A percentile compares a stretch with the other conserved stretches of the same genome.
These are phyloP conservation scores for Solanum bulbocastanum DNA, from an alignment of 257 asterid species.

Conservation along the genomic window DNA sequence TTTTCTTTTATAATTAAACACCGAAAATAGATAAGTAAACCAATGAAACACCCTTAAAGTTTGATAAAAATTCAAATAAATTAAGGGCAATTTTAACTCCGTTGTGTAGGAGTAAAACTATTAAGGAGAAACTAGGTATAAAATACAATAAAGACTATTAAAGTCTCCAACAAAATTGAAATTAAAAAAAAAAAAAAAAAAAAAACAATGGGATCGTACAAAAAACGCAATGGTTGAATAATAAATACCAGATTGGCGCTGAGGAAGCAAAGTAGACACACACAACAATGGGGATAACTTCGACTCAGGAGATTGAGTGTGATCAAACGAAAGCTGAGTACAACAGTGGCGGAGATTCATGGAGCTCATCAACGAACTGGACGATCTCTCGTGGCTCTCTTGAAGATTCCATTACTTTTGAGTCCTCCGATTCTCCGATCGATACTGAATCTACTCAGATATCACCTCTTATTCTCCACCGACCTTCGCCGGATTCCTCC, in stretches of 20 bases:
- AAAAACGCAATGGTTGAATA: background rate
- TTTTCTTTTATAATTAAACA: background rate
- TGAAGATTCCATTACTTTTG: conserved; percentile 37
- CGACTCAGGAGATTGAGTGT: background rate
- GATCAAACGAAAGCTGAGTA: background rate
- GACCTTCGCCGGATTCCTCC: conserved; percentile 33
- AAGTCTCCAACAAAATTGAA: background rate
- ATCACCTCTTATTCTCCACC: conserved; percentile 42
- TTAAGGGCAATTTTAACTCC: background rate
- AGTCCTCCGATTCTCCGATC: conserved; percentile 42
- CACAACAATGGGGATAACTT: background rate
- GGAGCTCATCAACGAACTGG: conserved; percentile 61
- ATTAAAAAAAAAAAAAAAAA: too few relatives aligned
- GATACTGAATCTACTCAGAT: conserved; percentile 14
- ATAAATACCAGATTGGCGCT: background rate
- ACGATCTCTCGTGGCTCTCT: conserved; percentile 47
- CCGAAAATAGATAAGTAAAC: background rate
- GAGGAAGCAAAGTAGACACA: background rate
- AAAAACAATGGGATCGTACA: background rate
- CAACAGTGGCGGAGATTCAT: background rate
- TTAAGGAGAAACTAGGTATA: background rate
- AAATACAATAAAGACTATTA: too few relatives aligned
- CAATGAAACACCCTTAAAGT: background rate
- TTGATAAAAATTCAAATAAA: too few relatives aligned
- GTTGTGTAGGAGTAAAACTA: too few relatives aligned